A percentile compares a stretch with the other conserved stretches of the same genome.
Conservation (phyloP, 1,284 basidiomycete species). For the Apiotrichum gamsii region DNA sequence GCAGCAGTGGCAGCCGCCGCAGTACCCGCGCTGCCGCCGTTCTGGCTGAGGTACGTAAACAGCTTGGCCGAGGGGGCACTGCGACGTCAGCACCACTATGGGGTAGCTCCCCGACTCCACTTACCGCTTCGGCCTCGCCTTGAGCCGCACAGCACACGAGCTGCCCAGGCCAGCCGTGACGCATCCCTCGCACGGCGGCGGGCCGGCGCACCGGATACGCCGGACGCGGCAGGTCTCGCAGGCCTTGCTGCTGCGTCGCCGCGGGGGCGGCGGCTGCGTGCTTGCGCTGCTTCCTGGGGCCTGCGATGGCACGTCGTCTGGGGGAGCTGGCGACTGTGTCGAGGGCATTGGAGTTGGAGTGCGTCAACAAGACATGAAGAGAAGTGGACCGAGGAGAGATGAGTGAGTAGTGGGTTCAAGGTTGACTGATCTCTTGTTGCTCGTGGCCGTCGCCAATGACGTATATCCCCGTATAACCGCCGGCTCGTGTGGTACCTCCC, state of each 20-base stretch:
- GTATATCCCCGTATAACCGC: too few relatives aligned
- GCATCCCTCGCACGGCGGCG: constrained; percentile 20
- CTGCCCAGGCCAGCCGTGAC: constrained; percentile 6
- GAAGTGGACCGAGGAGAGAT: too few relatives aligned
- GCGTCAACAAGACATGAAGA: too few relatives aligned
- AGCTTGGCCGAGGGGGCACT: constrained; percentile 15
- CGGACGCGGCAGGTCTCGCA: constrained; percentile 23
- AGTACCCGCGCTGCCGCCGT: not conserved
- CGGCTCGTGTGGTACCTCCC: too few relatives aligned
- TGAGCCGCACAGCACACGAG: constrained; percentile 15
- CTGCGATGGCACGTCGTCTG: too few relatives aligned
- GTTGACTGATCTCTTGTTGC: too few relatives aligned
- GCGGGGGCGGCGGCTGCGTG: too few relatives aligned
- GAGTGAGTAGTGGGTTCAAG: too few relatives aligned
- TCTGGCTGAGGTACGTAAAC: not conserved
- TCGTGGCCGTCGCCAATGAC: too few relatives aligned
- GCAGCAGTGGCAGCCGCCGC: not conserved
- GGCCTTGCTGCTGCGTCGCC: constrained; percentile 13
- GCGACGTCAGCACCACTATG: not conserved
- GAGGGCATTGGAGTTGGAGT: too few relatives aligned
- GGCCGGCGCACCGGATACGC: constrained; percentile 17
- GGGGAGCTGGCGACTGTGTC: too few relatives aligned
- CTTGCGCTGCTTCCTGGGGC: too few relatives aligned
- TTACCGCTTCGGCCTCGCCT: constrained; percentile 23
- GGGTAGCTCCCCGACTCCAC: not conserved